These are phyloP conservation scores for Verbascum thapsus DNA, from an alignment of 257 asterid species.

Conservation along the genomic window DNA sequence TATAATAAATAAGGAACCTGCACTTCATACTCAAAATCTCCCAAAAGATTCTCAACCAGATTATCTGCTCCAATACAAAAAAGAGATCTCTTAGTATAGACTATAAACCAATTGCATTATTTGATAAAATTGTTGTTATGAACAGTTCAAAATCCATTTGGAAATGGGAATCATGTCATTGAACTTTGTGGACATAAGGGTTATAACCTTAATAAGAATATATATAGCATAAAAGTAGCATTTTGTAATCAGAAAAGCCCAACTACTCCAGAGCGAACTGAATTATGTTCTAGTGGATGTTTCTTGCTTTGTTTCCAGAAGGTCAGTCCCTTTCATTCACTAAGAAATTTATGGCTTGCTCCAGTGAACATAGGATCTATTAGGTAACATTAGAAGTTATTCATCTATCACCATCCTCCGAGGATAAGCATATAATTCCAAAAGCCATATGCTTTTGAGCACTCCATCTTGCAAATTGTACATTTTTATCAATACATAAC, in stretches of 20 bases:
- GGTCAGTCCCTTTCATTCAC: not conserved
- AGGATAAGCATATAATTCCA: not conserved
- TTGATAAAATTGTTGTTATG: not conserved
- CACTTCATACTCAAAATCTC: slow-evolving; percentile 89
- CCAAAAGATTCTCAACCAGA: slow-evolving; percentile 93
- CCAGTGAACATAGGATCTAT: not conserved
- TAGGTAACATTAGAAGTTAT: not conserved
- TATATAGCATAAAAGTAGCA: not conserved
- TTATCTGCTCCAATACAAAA: slow-evolving; percentile 60
- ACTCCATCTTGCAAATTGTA: not conserved
- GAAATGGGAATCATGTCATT: slow-evolving; percentile 2
- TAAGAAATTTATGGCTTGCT: not conserved
- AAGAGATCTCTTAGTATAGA: slow-evolving; percentile 18
- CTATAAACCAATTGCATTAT: slow-evolving; percentile 8
- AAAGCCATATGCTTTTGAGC: not conserved
- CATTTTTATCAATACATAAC: not conserved
- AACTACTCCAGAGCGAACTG: not conserved
- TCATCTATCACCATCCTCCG: not conserved
- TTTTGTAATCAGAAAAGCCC: not conserved
- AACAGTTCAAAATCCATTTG: not conserved
- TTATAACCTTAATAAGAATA: not conserved
- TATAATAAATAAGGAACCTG: slow-evolving; percentile 82
- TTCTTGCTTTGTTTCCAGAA: not conserved
- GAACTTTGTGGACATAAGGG: not conserved
- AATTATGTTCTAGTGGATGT: not conserved